phyloP scores from a whole-genome alignment of 106 monocot species.

The Cymbidium sinense region DNA sequence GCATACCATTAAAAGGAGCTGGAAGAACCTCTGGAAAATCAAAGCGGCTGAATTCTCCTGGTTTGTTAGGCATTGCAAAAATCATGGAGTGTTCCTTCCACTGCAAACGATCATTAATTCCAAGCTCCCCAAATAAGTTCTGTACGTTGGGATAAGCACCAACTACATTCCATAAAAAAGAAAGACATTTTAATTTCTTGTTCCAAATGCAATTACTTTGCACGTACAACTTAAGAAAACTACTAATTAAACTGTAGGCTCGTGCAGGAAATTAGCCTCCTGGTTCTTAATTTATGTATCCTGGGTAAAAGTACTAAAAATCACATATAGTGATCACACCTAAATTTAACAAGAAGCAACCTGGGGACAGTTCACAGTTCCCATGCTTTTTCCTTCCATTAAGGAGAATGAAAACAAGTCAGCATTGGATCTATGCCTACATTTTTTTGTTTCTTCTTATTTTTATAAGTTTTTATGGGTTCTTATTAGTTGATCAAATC shows the following conservation, averaged over 20 bases:
- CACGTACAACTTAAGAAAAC: background rate
- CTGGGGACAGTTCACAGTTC: background rate
- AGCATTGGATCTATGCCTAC: background rate
- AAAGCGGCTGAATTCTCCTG: constrained; percentile 96
- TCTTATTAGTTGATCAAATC: background rate
- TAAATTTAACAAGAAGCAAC: background rate
- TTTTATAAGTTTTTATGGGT: background rate
- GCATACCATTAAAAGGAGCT: constrained; percentile 89
- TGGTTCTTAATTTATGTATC: background rate
- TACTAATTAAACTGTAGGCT: background rate
- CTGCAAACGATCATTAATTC: constrained; percentile 92
- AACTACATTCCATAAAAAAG: constrained; percentile 44
- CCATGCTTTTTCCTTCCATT: background rate
- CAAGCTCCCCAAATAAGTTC: constrained; percentile 97
- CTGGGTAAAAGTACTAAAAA: background rate
- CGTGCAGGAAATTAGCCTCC: background rate
- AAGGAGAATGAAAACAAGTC: background rate
- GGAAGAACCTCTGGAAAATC: constrained; percentile 94
- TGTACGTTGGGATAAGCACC: constrained; percentile 99
- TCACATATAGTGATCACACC: background rate
- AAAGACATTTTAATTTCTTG: background rate
- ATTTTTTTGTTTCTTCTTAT: background rate
- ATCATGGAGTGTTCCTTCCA: constrained; percentile 99
- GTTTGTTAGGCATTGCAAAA: constrained; percentile 96
- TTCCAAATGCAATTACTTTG: background rate